Evolutionary conservation across 2,329 filamentous ascomycete genomes (phyloP).

Genomic region (Penicillium sp.): DNA sequence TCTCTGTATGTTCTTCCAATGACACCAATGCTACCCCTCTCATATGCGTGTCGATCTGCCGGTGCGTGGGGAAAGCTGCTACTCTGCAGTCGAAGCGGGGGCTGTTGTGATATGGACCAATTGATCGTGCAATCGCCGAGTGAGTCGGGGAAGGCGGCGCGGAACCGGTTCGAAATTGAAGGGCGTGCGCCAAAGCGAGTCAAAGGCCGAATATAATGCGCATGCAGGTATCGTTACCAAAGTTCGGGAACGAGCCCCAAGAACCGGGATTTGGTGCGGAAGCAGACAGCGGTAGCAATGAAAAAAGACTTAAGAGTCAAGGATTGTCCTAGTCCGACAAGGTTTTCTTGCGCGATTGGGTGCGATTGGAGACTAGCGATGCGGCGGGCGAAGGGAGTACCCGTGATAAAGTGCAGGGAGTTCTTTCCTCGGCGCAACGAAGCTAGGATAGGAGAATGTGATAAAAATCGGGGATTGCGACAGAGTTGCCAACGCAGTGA

Average conservation of each 20-base stretch:
- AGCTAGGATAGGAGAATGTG: conserved; percentile 19
- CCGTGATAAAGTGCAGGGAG: conserved; percentile 19
- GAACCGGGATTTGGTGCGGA: conserved; percentile 14
- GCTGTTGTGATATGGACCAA: conserved; percentile 29
- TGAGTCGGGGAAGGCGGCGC: conserved; percentile 16
- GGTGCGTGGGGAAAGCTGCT: conserved; percentile 36
- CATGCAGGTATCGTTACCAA: conserved; percentile 22
- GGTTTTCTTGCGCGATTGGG: conserved; percentile 16
- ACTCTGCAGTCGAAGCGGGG: conserved; percentile 25
- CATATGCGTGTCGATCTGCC: conserved; percentile 31
- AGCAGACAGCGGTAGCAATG: conserved; percentile 9
- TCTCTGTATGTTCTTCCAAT: conserved; percentile 18
- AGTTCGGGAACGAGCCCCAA: conserved; percentile 23
- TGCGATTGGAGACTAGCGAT: conserved; percentile 16
- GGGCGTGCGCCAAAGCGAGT: conserved; percentile 22
- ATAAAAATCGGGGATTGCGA: conserved; percentile 30
- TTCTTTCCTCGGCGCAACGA: conserved; percentile 18
- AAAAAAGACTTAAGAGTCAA: conserved; percentile 10
- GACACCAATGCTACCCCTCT: conserved; percentile 26
- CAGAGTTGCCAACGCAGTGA: conserved; percentile 35
- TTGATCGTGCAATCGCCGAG: conserved; percentile 25
- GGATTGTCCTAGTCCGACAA: conserved; percentile 11
- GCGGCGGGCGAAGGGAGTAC: conserved; percentile 25
- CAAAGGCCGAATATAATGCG: conserved; percentile 25
- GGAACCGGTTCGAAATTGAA: conserved; percentile 13